Base-by-base conservation (phyloP, 305 asterid species). In the Fraxinus xanthoxyloides region DNA sequence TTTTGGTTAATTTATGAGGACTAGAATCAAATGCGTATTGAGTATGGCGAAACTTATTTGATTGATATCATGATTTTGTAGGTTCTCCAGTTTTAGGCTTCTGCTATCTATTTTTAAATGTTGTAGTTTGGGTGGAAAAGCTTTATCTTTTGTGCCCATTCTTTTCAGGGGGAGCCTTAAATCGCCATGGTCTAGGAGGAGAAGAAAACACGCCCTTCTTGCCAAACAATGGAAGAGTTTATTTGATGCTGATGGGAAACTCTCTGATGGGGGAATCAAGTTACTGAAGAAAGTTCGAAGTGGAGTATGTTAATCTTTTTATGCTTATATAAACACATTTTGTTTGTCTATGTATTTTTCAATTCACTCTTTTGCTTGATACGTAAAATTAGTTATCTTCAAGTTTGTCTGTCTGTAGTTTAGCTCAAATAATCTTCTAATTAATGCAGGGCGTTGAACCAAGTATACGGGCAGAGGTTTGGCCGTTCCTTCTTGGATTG, bases 181-280 rank as follows among this genome's bases (percentile, higher is more conserved):
- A 87, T 94, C 98, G 83, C 97, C 99, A 34, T 94, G 99, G 99
- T 92, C 99, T 76, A 87, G 89, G 83, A 92, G 97, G 88, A 93
- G 93, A 88, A 91, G 99, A 80, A 95, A 94, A 84, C 90, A 90
- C 85, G 93, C 91, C 72, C 93, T 95, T 79, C 84, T 86, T 67
- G 96, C 92, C 72, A 91, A 89, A 81, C 92, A 91, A 78, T 95
- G 99, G 99, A 91, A 87, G 89, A 84, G 87, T 78, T 88, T 84
- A 77, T 94, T 95, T 84, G 95, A 91, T 65, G 82, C 77, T 0
- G 94, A 92, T 78, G 99, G 98, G 77, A 92, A 84, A 83, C 85
- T 94, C 54, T 81, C 88, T 73, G 98, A 92, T 84, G 98, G 98
- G 43, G 98, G 99, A 86, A 88, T 94, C 84, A 92, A 91, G 83